Evolutionary conservation across 176 grass and related monocot genomes (phyloP), one percentile per base, ranked within the genome.

Genomic region (Aegilops longissima): DNA sequence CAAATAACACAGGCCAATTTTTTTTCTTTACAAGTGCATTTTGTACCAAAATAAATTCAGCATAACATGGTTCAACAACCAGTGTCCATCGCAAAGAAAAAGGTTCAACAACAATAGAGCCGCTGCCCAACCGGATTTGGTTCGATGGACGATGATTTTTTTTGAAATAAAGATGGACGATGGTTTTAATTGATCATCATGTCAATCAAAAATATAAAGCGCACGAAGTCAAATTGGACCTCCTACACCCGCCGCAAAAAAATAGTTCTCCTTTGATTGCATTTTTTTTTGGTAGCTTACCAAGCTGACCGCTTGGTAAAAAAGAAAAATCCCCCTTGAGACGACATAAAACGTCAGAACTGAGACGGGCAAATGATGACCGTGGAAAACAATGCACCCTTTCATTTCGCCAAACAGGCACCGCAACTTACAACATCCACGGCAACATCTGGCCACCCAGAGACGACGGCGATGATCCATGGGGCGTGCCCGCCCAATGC

Each of bases 401-500:
- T 74, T 47, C 71, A 76, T 80, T 49, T 82, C 5, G 72, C 71
- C 44, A 61, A 61, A 33, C 33, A 72, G 72, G 70, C 74, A 52
- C 51, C 18, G 40, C n/a, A 86, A 83, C 25, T 65, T 65, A 84
- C 71, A 66, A 54, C 58, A 83, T 73, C 76, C 42, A 54, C 8
- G 73, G n/a, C 35, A 85, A 74, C 34, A 44, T 20, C 66, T 17
- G 17, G 23, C 61, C 3, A 77, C 21, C 31, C 27, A 71, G 73
- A 79, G 54, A 58, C 61, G 65, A 34, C 64, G 29, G 70, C 56
- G 35, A 83, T 40, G 58, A 83, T 83, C 72, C 73, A 73, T 85
- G 78, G 38, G 38, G 73, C 17, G 56, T 40, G 84, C 52, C 76
- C 10, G 33, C 35, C 29, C 58, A 65, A 40, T 64, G 38, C 70